A percentile compares a stretch with the other conserved stretches of the same genome.
phyloP scores from a whole-genome alignment of 768 basidiomycete genomes.

The Asterophora lycoperdoides region DNA sequence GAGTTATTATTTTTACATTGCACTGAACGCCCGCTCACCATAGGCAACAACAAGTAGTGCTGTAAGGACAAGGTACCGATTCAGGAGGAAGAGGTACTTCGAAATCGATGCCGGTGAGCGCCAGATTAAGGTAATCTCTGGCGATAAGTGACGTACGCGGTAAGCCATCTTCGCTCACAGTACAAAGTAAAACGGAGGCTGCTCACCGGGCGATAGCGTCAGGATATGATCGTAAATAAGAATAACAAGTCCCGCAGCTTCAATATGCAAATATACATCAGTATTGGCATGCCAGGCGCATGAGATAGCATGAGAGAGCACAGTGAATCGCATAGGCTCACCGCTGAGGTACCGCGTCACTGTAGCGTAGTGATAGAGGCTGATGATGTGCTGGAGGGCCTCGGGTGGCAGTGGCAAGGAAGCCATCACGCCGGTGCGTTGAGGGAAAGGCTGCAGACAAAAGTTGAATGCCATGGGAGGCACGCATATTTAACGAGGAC shows the following conservation, averaged over 20 bases:
- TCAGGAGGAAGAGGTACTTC: conserved; percentile 31
- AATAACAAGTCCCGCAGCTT: conserved; percentile 27
- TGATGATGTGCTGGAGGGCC: background rate
- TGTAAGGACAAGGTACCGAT: conserved; percentile 29
- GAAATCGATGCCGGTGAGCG: conserved; percentile 23
- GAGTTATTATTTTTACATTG: no score
- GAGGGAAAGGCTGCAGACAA: background rate
- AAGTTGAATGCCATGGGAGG: background rate
- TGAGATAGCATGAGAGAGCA: no score
- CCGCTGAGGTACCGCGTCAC: background rate
- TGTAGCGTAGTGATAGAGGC: background rate
- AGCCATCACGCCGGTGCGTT: background rate
- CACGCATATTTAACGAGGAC: background rate
- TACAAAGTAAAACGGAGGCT: background rate
- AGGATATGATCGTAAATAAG: conserved; percentile 33
- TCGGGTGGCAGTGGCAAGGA: background rate
- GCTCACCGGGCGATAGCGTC: conserved; percentile 23
- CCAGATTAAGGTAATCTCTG: conserved; percentile 30
- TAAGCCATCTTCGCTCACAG: background rate
- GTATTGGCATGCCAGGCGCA: no score
- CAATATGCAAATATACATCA: background rate
- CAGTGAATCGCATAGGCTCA: background rate
- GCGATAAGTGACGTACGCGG: background rate
- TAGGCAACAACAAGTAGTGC: conserved; percentile 21
- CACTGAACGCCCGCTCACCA: conserved; percentile 18